Conservation (phyloP, 345 rosid genomes). For the Citrus unshiu region DNA sequence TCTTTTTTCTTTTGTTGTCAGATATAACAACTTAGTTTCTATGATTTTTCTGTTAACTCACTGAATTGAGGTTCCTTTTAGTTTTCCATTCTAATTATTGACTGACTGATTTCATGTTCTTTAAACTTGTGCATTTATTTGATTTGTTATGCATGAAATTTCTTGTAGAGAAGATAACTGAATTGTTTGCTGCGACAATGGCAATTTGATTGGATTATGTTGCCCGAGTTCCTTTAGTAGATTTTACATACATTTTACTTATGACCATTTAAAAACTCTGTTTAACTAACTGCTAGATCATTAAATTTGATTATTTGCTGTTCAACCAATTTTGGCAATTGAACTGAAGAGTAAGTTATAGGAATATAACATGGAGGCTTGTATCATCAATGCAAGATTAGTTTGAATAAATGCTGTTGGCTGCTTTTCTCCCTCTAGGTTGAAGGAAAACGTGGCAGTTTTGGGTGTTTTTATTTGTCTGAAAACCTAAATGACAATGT, state of each 20-base stretch:
- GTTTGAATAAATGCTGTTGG: conserved; percentile 4
- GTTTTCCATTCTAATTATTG: neutral
- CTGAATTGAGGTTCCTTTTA: neutral
- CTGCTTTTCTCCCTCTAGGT: conserved; percentile 43
- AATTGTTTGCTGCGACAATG: neutral
- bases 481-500: conserved; percentile 48
- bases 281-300: conserved; percentile 1
- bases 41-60: neutral
- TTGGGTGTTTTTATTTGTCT: conserved; percentile 68
- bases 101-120: neutral
- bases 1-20: neutral
- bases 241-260: neutral
- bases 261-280: neutral
- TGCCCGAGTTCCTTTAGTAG: neutral
- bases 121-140: neutral
- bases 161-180: neutral
- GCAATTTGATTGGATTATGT: neutral
- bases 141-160: neutral
- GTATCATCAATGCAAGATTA: neutral
- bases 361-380: neutral
- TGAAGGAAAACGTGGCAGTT: conserved; percentile 57
- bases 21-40: neutral
- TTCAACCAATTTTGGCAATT: neutral
- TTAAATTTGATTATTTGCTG: neutral
- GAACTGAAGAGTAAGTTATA: neutral